Conservation (phyloP, 495 filamentous ascomycete genomes). For the Mycothermus thermophilus region DNA sequence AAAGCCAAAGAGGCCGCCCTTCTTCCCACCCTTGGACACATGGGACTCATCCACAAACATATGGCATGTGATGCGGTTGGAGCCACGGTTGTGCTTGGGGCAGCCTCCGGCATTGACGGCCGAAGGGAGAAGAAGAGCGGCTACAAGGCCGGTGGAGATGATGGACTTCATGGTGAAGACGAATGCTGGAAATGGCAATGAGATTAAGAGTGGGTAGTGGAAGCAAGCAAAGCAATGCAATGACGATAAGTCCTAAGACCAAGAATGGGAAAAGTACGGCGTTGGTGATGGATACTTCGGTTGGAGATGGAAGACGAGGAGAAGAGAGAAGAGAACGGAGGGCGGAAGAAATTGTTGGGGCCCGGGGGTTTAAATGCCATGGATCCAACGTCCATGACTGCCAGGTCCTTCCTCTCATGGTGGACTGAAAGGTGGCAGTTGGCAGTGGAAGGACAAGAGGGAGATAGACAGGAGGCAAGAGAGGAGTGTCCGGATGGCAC, state of each 20-base stretch:
- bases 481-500: too few relatives aligned
- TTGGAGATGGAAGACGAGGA: neutral
- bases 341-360: neutral
- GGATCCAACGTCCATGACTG: too few relatives aligned
- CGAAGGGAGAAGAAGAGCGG: neutral
- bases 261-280: constrained; percentile 1
- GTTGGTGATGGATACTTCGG: neutral
- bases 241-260: neutral
- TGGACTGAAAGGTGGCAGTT: neutral
- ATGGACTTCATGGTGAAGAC: constrained; percentile 1
- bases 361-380: constrained; percentile 1
- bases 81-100: neutral
- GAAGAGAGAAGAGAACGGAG: neutral
- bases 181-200: neutral
- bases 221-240: neutral
- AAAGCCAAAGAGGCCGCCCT: too few relatives aligned
- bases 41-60: neutral
- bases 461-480: too few relatives aligned
- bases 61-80: constrained; percentile 3
- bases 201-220: neutral
- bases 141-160: constrained; percentile 2
- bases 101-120: neutral
- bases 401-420: constrained; percentile 1
- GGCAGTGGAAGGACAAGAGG: neutral
- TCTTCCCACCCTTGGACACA: neutral